Conservation (phyloP, 441 rosid species). For the Pelargonium cotyledonis region DNA sequence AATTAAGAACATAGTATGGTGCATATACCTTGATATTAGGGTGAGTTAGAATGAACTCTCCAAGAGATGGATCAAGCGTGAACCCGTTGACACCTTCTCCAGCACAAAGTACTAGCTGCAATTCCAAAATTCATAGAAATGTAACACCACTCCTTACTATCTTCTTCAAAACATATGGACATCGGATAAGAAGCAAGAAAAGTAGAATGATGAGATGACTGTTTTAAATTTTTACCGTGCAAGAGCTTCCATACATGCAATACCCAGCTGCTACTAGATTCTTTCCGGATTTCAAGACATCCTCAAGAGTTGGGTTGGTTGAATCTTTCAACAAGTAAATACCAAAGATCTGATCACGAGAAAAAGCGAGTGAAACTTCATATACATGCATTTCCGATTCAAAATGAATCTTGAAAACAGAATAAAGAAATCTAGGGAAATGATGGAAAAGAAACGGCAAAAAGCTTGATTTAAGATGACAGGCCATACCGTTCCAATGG, state of each 20-base stretch:
- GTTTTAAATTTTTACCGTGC: constrained; percentile 54
- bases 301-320: constrained; percentile 60
- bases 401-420: background rate
- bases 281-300: constrained; percentile 83
- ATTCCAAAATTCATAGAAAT: constrained; percentile 2
- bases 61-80: constrained; percentile 93
- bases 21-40: constrained; percentile 73
- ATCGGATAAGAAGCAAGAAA: background rate
- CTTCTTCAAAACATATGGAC: background rate
- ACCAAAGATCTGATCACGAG: constrained; percentile 73
- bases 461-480: constrained; percentile 5
- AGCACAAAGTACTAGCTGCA: constrained; percentile 86
- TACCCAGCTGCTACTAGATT: constrained; percentile 94
- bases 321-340: constrained; percentile 62
- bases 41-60: constrained; percentile 93
- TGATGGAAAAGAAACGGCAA: background rate
- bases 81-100: constrained; percentile 88
- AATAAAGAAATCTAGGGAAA: background rate
- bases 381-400: background rate
- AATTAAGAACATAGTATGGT: no score
- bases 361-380: constrained; percentile 14
- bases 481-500: constrained; percentile 82
- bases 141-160: background rate
- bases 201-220: background rate
- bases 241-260: constrained; percentile 99